These are phyloP conservation scores for Boletus coccyginus DNA, from an alignment of 768 basidiomycete genomes.

Conservation along the genomic window DNA sequence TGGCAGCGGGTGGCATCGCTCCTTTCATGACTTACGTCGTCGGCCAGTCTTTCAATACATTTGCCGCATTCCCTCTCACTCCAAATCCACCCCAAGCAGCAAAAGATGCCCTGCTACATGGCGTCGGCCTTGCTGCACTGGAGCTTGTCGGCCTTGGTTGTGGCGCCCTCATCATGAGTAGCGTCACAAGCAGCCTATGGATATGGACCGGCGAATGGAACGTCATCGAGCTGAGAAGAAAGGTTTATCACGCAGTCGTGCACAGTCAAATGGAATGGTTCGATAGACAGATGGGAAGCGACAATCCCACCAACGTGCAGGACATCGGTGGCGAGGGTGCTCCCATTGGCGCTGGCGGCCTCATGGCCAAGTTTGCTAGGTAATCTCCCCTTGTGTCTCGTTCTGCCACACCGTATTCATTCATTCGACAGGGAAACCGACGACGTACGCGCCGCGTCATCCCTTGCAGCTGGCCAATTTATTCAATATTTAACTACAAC, in stretches of 20 bases:
- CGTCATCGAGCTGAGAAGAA: constrained; percentile 59
- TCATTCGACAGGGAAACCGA: constrained; percentile 76
- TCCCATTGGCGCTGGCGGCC: constrained; percentile 76
- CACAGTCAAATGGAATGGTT: constrained; percentile 87
- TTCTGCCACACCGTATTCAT: not conserved
- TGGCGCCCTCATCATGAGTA: constrained; percentile 68
- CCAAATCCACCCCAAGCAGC: constrained; percentile 36
- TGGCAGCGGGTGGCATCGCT: constrained; percentile 66
- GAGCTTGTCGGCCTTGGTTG: constrained; percentile 65
- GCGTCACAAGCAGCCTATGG: constrained; percentile 78
- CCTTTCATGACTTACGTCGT: constrained; percentile 86
- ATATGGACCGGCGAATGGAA: constrained; percentile 85
- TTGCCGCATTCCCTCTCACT: constrained; percentile 54
- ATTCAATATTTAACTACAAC: constrained; percentile 82
- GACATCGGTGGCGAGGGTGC: constrained; percentile 40
- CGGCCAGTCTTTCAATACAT: constrained; percentile 73
- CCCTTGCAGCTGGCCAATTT: constrained; percentile 72
- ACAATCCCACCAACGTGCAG: constrained; percentile 40
- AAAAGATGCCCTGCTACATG: constrained; percentile 52
- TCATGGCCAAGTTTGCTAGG: constrained; percentile 93
- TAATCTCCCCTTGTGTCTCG: constrained; percentile 23
- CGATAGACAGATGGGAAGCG: constrained; percentile 70
- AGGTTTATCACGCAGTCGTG: constrained; percentile 67
- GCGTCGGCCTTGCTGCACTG: constrained; percentile 59
- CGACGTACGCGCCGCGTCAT: constrained; percentile 83